Conservation (phyloP, 2,329 filamentous ascomycete species). For the Fusarium sp. region DNA sequence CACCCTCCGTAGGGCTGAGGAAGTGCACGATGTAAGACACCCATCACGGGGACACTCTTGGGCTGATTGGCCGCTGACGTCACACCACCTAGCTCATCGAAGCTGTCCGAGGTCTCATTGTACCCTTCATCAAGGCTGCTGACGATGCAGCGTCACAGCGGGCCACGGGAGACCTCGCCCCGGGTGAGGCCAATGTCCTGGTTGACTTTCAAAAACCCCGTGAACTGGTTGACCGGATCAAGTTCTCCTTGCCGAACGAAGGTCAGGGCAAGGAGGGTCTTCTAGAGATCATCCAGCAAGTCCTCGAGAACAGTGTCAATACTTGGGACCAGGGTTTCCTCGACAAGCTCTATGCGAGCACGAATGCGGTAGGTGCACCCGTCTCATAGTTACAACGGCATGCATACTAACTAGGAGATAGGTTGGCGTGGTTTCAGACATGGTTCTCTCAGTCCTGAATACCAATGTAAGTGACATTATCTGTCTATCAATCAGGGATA, state of each 20-base stretch:
- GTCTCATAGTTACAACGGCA: neutral
- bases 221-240: conserved; percentile 62
- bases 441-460: conserved; percentile 85
- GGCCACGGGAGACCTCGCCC: conserved; percentile 57
- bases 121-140: conserved; percentile 74
- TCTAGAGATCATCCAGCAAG: conserved; percentile 70
- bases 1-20: conserved; percentile 46
- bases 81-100: conserved; percentile 64
- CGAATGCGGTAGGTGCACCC: conserved; percentile 70
- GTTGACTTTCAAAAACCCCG: conserved; percentile 69
- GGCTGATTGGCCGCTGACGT: conserved; percentile 37
- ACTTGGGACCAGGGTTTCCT: conserved; percentile 98
- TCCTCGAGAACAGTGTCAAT: conserved; percentile 89
- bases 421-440: conserved; percentile 84
- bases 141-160: conserved; percentile 67
- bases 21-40: conserved; percentile 45
- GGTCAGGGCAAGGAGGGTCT: conserved; percentile 76
- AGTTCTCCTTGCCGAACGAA: conserved; percentile 64
- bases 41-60: neutral
- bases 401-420: conserved; percentile 43
- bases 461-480: conserved; percentile 71
- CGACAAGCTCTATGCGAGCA: conserved; percentile 93
- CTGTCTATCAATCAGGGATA: neutral
- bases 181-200: conserved; percentile 62
- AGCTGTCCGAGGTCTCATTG: conserved; percentile 70